Base-by-base conservation (phyloP, 2,329 filamentous ascomycete species). In the Bimuria novae-zelandiae region DNA sequence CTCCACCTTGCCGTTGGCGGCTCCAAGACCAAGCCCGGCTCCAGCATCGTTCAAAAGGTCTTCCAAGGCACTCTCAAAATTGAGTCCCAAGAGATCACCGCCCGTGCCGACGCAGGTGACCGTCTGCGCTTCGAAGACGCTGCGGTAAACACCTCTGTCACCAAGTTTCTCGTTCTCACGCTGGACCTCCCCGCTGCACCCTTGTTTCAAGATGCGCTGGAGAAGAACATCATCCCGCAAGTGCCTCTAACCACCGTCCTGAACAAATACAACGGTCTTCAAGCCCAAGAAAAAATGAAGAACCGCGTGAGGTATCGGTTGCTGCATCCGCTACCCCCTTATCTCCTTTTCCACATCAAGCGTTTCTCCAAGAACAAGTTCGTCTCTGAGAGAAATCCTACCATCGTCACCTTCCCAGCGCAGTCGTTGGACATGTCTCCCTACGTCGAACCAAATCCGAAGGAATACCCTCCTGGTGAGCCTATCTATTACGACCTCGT, bases 281-380 rank as follows among this genome's bases (percentile, higher is more conserved):
- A 84, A 33, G 87, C 91, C 0, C 93, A 96, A 70, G 94, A 99
- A 69, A 90, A 93, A 68, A 84, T 93, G 63, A 89, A 92, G 48
- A 89, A 93, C 65, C 87, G 94, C 58, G 89, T 93, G 65, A 88
- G 94, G 29, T 97, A 97, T 76, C 86, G 93, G 14, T 82, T 99
- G 4, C 78, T 96, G 42, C 92, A 96, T 67, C 94, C 94, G 0
- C 81, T 99, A 0, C 94, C 94, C 0, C 93, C 92, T 0, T 97
- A 89, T 70, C 84, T 99, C 16, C 80, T 94, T 48, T 91, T 99
- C 77, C 93, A 99, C 78, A 88, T 97, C 78, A 97, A 97, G 79
- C 91, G 94, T 63, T 99, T 99, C 81, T 90, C 88, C 62, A 87
- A 89, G 61, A 99, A 99, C 80, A 96, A 97, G 73, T 99, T 99